phyloP scores from a whole-genome alignment of 106 monocot genomes.

The Xerophyta viscosa region DNA sequence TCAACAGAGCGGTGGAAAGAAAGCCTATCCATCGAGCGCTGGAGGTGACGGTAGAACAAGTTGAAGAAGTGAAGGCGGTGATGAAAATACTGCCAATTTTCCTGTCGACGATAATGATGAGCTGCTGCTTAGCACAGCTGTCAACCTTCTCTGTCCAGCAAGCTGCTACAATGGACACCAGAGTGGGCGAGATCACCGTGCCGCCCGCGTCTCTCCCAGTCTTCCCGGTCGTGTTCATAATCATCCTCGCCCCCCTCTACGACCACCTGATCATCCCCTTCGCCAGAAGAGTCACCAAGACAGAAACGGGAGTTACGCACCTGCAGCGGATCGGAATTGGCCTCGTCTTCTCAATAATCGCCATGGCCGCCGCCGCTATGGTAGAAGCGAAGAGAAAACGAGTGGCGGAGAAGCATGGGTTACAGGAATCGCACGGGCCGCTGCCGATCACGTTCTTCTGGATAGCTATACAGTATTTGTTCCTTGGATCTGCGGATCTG shows the following conservation, averaged over 20 bases:
- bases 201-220: slow-evolving; percentile 75
- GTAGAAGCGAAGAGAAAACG: slow-evolving; percentile 61
- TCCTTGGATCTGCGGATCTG: slow-evolving; percentile 73
- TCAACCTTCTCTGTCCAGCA: slow-evolving; percentile 87
- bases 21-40: slow-evolving; percentile 21
- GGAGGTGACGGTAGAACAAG: slow-evolving; percentile 32
- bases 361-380: slow-evolving; percentile 68
- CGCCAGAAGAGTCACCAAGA: slow-evolving; percentile 33
- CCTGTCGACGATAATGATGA: slow-evolving; percentile 73
- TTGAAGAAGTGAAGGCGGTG: slow-evolving; percentile 68
- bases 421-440: slow-evolving; percentile 21
- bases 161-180: slow-evolving; percentile 75
- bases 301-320: slow-evolving; percentile 65
- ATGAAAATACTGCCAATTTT: slow-evolving; percentile 63
- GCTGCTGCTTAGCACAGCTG: slow-evolving; percentile 78
- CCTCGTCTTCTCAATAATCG: slow-evolving; percentile 47
- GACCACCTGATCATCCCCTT: slow-evolving; percentile 67
- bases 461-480: slow-evolving; percentile 76
- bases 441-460: slow-evolving; percentile 80
- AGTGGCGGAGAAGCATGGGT: slow-evolving; percentile 18
- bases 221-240: slow-evolving; percentile 71
- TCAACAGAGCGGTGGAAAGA: slow-evolving; percentile 49
- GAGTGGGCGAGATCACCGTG: slow-evolving; percentile 41
- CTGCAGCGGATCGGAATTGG: slow-evolving; percentile 74
- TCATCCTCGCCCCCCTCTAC: slow-evolving; percentile 66